These are phyloP conservation scores for Pestalotiopsis sp. DNA, from an alignment of 2,329 filamentous ascomycete genomes.

Conservation along the genomic window DNA sequence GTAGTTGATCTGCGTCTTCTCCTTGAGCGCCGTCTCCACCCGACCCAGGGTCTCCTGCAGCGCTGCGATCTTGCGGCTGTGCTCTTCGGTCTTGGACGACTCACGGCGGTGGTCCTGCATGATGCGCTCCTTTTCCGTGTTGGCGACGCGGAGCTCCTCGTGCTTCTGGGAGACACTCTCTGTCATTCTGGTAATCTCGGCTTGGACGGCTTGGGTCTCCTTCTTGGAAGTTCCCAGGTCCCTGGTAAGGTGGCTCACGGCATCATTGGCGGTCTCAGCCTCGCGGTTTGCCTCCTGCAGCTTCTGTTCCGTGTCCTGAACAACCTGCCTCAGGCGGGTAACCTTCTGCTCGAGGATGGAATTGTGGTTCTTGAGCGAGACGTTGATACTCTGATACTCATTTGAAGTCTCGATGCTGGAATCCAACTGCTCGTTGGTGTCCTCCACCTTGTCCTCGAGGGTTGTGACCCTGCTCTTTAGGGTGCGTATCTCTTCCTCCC, in stretches of 20 bases:
- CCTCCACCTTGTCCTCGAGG: not conserved
- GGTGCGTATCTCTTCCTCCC: not conserved
- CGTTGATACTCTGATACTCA: not conserved
- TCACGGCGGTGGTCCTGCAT: not conserved
- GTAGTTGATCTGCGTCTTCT: not conserved
- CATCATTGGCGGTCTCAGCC: not conserved
- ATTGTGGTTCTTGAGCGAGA: not conserved
- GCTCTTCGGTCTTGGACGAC: slow-evolving; percentile 1
- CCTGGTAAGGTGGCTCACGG: not conserved
- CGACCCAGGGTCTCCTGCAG: not conserved
- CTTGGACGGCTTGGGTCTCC: not conserved
- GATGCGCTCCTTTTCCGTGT: not conserved
- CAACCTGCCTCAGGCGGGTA: not conserved
- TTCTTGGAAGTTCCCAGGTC: not conserved
- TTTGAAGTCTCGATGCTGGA: not conserved
- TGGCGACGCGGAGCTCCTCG: not conserved
- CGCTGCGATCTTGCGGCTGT: not conserved
- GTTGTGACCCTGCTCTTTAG: not conserved
- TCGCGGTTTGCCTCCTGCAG: not conserved
- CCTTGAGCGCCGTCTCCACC: not conserved
- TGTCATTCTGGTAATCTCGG: not conserved
- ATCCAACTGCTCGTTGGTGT: not conserved
- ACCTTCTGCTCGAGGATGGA: not conserved
- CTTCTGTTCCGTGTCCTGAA: not conserved
- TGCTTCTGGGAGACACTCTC: not conserved